Percentiles rank a stretch among this genome's conserved stretches.
phyloP scores from a whole-genome alignment of 78 protist species.

The Creolimax fragrantissima region DNA sequence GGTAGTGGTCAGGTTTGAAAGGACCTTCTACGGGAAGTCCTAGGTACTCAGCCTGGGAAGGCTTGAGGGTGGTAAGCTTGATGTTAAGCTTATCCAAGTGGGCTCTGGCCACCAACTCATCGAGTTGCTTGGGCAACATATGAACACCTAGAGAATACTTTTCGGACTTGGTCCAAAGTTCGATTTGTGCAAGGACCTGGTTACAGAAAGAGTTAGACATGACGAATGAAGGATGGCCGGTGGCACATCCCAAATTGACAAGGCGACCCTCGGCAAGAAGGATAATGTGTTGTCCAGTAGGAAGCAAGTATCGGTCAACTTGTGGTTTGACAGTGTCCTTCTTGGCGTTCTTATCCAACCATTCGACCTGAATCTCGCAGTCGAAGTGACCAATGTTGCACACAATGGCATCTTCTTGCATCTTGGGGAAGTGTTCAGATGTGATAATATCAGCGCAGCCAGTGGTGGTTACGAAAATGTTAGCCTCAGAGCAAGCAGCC shows the following conservation, averaged over 20 bases:
- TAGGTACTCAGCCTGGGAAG: conserved; percentile 81
- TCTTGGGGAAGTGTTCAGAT: conserved; percentile 74
- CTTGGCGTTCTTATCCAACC: conserved; percentile 54
- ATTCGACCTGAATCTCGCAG: conserved; percentile 93
- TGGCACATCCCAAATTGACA: conserved; percentile 99
- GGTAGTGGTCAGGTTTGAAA: conserved; percentile 71
- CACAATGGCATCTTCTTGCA: conserved; percentile 96
- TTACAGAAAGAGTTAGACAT: conserved; percentile 98
- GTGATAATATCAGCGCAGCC: conserved; percentile 92
- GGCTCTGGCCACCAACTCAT: conserved; percentile 96
- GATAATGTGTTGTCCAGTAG: conserved; percentile 82
- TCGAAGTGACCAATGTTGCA: conserved; percentile 99
- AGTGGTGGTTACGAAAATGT: conserved; percentile 96
- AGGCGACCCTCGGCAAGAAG: conserved; percentile 97
- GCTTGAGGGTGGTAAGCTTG: conserved; percentile 77
- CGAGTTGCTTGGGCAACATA: conserved; percentile 92
- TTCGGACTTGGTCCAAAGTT: conserved; percentile 69
- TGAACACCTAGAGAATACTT: conserved; percentile 80
- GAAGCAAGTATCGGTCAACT: conserved; percentile 84
- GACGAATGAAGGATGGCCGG: conserved; percentile 99
- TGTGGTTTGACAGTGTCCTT: conserved; percentile 93
- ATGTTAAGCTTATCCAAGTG: conserved; percentile 89
- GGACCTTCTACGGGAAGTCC: conserved; percentile 72
- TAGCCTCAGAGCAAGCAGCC: conserved; percentile 56
- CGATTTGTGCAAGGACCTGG: conserved; percentile 96